Percentiles rank a stretch among this genome's conserved stretches.
These are phyloP conservation scores for Phytophthora tubulina DNA, from an alignment of 352 stramenopile species.

Conservation along the genomic window DNA sequence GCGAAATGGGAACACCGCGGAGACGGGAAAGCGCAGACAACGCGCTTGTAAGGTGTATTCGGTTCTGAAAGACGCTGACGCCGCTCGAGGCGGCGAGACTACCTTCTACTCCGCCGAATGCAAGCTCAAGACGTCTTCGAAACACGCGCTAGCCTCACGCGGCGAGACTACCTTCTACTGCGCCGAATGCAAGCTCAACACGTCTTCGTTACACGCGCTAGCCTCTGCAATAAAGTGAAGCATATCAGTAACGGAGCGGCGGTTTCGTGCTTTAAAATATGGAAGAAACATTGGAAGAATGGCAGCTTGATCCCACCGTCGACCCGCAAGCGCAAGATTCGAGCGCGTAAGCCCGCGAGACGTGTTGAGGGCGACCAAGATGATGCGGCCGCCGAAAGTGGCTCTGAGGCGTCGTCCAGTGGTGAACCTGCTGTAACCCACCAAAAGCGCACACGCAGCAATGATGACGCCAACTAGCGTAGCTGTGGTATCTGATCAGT, in stretches of 20 bases:
- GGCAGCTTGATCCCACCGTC: neutral
- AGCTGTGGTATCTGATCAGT: neutral
- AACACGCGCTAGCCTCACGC: neutral
- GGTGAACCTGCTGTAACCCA: too few relatives aligned
- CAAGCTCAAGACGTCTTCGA: slow-evolving; percentile 4
- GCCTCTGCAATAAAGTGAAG: slow-evolving; percentile 25
- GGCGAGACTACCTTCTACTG: slow-evolving; percentile 16
- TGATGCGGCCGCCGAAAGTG: neutral
- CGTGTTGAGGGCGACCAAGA: neutral
- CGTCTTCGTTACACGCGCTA: neutral
- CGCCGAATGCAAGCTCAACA: neutral
- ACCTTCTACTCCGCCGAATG: slow-evolving; percentile 3
- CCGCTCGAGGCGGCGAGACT: slow-evolving; percentile 1
- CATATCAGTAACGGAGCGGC: neutral
- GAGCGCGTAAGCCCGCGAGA: neutral
- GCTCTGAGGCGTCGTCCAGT: too few relatives aligned
- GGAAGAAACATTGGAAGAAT: slow-evolving; percentile 7
- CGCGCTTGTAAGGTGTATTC: slow-evolving; percentile 6
- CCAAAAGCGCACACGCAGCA: too few relatives aligned
- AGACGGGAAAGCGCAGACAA: slow-evolving; percentile 6
- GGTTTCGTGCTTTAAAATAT: slow-evolving; percentile 10
- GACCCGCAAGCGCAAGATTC: slow-evolving; percentile 4
- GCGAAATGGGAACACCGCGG: neutral
- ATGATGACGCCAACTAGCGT: too few relatives aligned
- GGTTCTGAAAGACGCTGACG: neutral